Evolutionary conservation across 2,329 filamentous ascomycete species (phyloP), one percentile per base, ranked within the genome.

Genomic region (Diaporthe destruens): DNA sequence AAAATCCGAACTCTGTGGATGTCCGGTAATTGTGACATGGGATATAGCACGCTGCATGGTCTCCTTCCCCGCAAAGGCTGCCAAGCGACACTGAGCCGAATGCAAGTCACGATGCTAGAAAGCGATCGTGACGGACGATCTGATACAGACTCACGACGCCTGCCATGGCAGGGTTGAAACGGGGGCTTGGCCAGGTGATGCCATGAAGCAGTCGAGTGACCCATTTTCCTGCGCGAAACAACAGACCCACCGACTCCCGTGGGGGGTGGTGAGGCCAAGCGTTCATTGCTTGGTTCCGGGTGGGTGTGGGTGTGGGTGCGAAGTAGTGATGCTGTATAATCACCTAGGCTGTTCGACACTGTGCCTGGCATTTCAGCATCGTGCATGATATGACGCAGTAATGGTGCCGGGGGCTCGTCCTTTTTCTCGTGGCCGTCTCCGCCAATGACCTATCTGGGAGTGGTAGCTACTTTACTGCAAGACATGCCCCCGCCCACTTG

Each of bases 161-260:
- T n/a, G 25, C 47, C 61, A 66, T 66, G 47, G 61, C 11, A 32
- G 61, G 61, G 61, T 53, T 66, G 61, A 66, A 53, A 57, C 67
- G 42, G 53, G 39, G 66, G 66, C 39, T 66, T 66, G 66, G 66
- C 51, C 39, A 56, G 29, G 53, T 70, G 67, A 70, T 70, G 67
- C 67, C 54, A 53, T 29, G 32, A 39, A 42, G 29, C 55, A 51
- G 14, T 53, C 44, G n/a, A 61, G 18, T 42, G 67, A 61, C 55
- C 54, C 36, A 23, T 39, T 25, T 53, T 53, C 34, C 53, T 18
- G 55, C 53, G 55, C 67, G 55, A 53, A 70, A 70, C 67, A 42
- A 34, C 32, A 44, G 67, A 39, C 67, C 67, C 55, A 61, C 54
- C 32, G n/a, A 23, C 32, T 59, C 36, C 66, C 39, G 66, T 29